phyloP scores from a whole-genome alignment of 768 basidiomycete genomes.

The Tylopilus felleus region DNA sequence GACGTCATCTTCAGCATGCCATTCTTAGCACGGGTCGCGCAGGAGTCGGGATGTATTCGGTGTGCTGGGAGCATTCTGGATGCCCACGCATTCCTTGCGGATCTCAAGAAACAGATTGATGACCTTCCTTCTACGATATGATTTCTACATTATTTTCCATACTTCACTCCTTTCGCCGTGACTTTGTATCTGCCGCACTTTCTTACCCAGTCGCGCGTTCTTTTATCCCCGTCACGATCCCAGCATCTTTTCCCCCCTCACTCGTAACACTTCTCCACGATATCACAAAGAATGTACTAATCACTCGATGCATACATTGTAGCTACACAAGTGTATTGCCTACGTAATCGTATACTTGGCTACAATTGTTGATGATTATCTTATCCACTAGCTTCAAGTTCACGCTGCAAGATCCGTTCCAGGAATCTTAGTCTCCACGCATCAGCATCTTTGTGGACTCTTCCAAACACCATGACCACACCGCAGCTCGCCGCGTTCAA shows the following conservation, averaged over 20 bases:
- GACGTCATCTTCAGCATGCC: slow-evolving; percentile 57
- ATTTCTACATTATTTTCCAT: slow-evolving; percentile 3
- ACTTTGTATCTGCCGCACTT: background rate
- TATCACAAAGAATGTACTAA: background rate
- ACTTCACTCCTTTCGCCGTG: background rate
- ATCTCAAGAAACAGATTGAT: slow-evolving; percentile 58
- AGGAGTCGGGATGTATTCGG: slow-evolving; percentile 52
- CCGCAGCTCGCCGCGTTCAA: slow-evolving; percentile 85
- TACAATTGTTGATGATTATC: background rate
- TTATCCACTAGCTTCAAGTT: background rate
- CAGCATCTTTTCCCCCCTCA: background rate
- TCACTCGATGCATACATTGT: background rate
- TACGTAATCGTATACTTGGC: background rate
- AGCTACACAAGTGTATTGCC: background rate
- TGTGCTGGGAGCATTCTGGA: slow-evolving; percentile 67
- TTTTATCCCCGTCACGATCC: background rate
- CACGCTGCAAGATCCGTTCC: slow-evolving; percentile 20
- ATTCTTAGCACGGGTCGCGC: slow-evolving; percentile 53
- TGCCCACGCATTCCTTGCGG: slow-evolving; percentile 52
- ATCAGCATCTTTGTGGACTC: background rate
- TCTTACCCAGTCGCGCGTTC: background rate
- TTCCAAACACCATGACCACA: slow-evolving; percentile 47
- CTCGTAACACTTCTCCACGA: background rate
- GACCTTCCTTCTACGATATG: slow-evolving; percentile 44
- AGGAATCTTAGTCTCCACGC: background rate